phyloP scores from a whole-genome alignment of 2,329 filamentous ascomycete genomes.

The Endoconidiophora laricicola region DNA sequence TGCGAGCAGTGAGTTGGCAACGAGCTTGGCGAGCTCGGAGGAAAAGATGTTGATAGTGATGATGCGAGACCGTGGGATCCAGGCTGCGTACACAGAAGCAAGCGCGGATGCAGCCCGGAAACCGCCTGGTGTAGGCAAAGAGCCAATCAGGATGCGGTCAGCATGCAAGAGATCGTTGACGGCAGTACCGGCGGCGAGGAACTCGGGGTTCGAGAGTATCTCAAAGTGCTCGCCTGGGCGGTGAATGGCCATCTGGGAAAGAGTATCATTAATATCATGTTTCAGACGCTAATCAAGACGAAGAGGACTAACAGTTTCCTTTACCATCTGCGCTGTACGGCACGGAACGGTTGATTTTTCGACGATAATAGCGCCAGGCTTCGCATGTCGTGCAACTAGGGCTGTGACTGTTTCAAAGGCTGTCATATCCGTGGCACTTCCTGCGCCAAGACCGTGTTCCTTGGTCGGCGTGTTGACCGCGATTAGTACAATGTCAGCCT shows the following conservation, averaged over 20 bases:
- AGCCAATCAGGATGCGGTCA: slow-evolving; percentile 62
- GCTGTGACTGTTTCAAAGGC: slow-evolving; percentile 53
- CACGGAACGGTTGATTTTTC: slow-evolving; percentile 73
- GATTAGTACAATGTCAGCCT: slow-evolving; percentile 58
- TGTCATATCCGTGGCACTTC: slow-evolving; percentile 55
- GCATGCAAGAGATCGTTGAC: slow-evolving; percentile 53
- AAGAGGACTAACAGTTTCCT: slow-evolving; percentile 40
- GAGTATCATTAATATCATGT: background rate
- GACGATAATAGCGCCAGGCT: slow-evolving; percentile 54
- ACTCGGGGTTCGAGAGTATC: slow-evolving; percentile 68
- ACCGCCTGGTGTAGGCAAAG: slow-evolving; percentile 41
- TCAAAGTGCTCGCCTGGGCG: slow-evolving; percentile 52
- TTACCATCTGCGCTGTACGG: slow-evolving; percentile 52
- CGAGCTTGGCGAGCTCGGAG: slow-evolving; percentile 63
- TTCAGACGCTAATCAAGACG: background rate
- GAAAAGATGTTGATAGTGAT: slow-evolving; percentile 60
- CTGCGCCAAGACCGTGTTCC: slow-evolving; percentile 49
- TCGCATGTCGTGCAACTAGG: slow-evolving; percentile 50
- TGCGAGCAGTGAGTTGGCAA: slow-evolving; percentile 64
- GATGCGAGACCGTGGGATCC: slow-evolving; percentile 52
- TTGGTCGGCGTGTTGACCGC: slow-evolving; percentile 72
- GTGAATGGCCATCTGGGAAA: slow-evolving; percentile 34
- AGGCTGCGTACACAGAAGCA: slow-evolving; percentile 49
- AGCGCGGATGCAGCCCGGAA: slow-evolving; percentile 45
- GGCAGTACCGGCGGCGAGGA: slow-evolving; percentile 62